Base-by-base conservation (phyloP, 306 rosid species). In the Abrus pulchellus region DNA sequence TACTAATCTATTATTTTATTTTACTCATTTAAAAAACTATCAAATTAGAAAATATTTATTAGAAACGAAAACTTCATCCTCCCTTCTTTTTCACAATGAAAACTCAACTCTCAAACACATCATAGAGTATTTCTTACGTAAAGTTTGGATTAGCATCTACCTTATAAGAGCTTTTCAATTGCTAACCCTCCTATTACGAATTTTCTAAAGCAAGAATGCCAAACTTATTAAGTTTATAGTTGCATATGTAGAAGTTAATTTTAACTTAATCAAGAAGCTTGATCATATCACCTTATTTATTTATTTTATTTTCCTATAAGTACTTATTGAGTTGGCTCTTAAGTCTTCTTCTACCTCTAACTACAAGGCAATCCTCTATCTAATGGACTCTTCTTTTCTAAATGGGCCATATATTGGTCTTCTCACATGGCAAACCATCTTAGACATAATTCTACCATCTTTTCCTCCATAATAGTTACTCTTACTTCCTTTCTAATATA, bases 381-480 rank as follows among this genome's bases (percentile, higher is more conserved):
- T 13, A 5, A 13, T 69, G 27, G 60, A 80, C 53, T 50, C 56
- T 47, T 69, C 32, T 68, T 50, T 20, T 3, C 30, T 7, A 20
- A 20, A 20, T 36, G 40, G 2, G 9, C 13, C 48, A 53, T 54
- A 30, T 53, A 34, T 44, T n/a, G 28, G 12, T 13, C 75, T 67
- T 67, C 48, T 43, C 56, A 78, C 69, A 68, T 20, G 50, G 55
- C 43, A 53, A 69, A 79, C 20, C 40, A 79, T 68, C 62, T 66
- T 77, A 66, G 48, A 78, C 44, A 7, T 12, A 41, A 14, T 68
- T 20, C 52, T 56, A 68, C 52, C 11, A 68, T 55, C 40, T 55
- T 68, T 45, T 55, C 59, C 48, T 43, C 8, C n/a, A 43, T 43
- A 54, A 49, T 3, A 40, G 54, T 6, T n/a, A 9, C 68, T 28